phyloP scores from a whole-genome alignment of 2,329 filamentous ascomycete species.

The Trichoderma oligosporum region DNA sequence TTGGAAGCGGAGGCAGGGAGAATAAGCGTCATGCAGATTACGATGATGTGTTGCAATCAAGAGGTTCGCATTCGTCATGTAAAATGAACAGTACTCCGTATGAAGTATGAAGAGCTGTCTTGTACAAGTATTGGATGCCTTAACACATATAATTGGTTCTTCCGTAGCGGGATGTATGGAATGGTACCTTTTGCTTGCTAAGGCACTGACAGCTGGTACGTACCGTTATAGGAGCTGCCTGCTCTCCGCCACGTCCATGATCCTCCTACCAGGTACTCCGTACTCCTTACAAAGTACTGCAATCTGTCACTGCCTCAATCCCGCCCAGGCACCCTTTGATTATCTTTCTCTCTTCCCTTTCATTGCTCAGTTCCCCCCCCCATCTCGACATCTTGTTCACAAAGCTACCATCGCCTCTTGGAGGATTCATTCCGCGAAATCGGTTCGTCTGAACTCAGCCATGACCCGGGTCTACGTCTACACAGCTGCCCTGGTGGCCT shows the following conservation, averaged over 20 bases:
- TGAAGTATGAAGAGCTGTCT: too few relatives aligned
- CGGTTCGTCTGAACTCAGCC: constrained; percentile 9
- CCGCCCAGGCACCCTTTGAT: constrained; percentile 5
- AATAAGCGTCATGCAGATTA: neutral
- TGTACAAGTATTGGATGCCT: neutral
- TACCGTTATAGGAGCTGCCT: neutral
- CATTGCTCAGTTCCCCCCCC: constrained; percentile 12
- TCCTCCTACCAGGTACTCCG: too few relatives aligned
- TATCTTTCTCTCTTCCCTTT: neutral
- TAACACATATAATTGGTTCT: neutral
- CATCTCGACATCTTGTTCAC: constrained; percentile 12
- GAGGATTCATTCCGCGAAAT: too few relatives aligned
- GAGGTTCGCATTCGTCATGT: constrained; percentile 15
- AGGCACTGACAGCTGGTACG: neutral
- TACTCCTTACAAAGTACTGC: neutral
- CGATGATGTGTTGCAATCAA: neutral
- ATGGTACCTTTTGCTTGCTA: neutral
- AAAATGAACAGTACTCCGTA: neutral
- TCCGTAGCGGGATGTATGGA: too few relatives aligned
- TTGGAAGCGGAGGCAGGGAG: neutral
- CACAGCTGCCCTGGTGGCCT: constrained; percentile 40
- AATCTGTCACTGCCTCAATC: constrained; percentile 8
- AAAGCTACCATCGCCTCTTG: too few relatives aligned
- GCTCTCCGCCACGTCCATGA: too few relatives aligned
- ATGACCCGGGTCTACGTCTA: constrained; percentile 47